Percentiles rank a stretch among this genome's conserved stretches.
Conservation (phyloP, 257 asterid genomes). For the Handroanthus guayacan region DNA sequence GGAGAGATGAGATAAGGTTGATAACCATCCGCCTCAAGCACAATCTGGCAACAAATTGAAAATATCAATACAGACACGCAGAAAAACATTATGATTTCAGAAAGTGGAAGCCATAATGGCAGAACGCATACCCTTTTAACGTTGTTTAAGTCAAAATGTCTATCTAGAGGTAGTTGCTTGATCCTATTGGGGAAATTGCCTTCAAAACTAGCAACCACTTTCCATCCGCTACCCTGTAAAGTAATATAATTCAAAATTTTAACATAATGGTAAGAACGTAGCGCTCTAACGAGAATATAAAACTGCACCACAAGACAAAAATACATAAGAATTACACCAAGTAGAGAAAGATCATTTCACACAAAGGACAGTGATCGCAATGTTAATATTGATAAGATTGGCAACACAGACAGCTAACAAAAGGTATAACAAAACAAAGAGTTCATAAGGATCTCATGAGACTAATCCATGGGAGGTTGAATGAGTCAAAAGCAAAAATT, state of each 20-base stretch:
- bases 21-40: conserved; percentile 98
- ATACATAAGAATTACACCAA: conserved; percentile 10
- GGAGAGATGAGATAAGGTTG: conserved; percentile 99
- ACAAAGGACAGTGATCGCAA: background rate
- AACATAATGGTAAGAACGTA: conserved; percentile 31
- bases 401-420: conserved; percentile 5
- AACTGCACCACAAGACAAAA: conserved; percentile 4
- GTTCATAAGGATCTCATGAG: conserved; percentile 19
- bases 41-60: conserved; percentile 65
- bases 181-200: conserved; percentile 96
- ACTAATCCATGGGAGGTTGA: conserved; percentile 1
- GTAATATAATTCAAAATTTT: conserved; percentile 21
- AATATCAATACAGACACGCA: conserved; percentile 36
- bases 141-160: conserved; percentile 90
- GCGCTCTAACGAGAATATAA: conserved; percentile 18
- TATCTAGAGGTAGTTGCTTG: conserved; percentile 94
- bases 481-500: background rate
- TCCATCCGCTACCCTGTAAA: conserved; percentile 96
- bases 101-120: background rate
- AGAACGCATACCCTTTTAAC: conserved; percentile 77
- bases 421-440: background rate
- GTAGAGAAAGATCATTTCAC: background rate
- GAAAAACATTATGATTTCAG: conserved; percentile 11
- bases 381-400: conserved; percentile 1
- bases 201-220: conserved; percentile 97